A percentile compares a stretch with the other conserved stretches of the same genome.
These are phyloP conservation scores for Vanilla planifolia DNA, from an alignment of 106 monocot genomes.

Conservation along the genomic window DNA sequence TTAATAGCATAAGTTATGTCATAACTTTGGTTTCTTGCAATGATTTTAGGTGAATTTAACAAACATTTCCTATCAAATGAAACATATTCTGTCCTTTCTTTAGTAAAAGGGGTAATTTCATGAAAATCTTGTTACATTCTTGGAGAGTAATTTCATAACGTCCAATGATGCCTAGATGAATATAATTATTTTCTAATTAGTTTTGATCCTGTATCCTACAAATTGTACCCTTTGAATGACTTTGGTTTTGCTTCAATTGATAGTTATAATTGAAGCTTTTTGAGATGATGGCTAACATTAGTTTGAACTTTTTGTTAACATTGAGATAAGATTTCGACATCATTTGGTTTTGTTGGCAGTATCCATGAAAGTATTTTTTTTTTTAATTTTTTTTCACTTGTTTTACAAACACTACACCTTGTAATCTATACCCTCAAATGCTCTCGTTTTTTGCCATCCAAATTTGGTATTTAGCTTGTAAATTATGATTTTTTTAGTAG, in stretches of 20 bases:
- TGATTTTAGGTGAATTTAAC: not conserved
- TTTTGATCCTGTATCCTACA: not conserved
- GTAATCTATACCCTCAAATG: too few species aligned
- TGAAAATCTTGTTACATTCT: not conserved
- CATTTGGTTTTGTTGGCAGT: too few species aligned
- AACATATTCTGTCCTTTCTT: too few species aligned
- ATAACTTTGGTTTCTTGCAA: not conserved
- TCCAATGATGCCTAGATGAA: not conserved
- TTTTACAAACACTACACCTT: too few species aligned
- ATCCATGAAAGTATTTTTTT: too few species aligned
- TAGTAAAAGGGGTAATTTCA: not conserved
- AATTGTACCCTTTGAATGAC: not conserved
- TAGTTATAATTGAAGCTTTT: not conserved
- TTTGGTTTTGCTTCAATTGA: not conserved
- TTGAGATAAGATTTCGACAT: not conserved
- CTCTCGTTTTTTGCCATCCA: too few species aligned
- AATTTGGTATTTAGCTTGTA: too few species aligned
- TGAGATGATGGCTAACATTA: not conserved
- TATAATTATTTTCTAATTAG: not conserved
- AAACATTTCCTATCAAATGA: too few species aligned
- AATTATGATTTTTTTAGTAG: too few species aligned
- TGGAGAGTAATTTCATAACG: not conserved
- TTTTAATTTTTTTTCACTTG: too few species aligned
- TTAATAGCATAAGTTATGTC: not conserved
- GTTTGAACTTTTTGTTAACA: not conserved